Conservation (phyloP, 305 asterid genomes). For the Fraxinus albicans region DNA sequence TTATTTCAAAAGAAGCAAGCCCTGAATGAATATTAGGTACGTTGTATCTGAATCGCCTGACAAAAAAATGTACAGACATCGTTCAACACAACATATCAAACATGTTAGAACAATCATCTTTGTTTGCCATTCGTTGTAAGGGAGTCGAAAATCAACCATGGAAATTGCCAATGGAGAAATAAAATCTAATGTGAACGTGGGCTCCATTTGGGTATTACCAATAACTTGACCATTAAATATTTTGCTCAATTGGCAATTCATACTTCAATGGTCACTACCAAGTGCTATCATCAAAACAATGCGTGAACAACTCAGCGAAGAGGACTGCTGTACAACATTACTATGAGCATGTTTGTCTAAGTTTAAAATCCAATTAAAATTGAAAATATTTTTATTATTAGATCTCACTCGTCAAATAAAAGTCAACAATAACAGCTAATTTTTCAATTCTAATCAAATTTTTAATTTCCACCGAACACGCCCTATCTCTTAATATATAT, state of each 20-base stretch:
- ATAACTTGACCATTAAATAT: constrained; percentile 17
- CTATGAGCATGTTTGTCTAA: too few relatives aligned
- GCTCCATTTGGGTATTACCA: neutral
- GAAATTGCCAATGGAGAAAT: neutral
- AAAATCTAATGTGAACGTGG: neutral
- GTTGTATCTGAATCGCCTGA: neutral
- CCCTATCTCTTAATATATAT: neutral
- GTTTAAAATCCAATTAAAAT: too few relatives aligned
- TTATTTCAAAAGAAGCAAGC: neutral
- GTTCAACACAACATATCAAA: neutral
- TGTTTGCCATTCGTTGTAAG: neutral
- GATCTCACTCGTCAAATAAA: too few relatives aligned
- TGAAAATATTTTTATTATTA: too few relatives aligned
- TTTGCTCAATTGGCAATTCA: neutral
- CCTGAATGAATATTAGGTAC: neutral
- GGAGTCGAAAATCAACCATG: neutral
- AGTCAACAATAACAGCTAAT: too few relatives aligned
- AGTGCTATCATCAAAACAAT: neutral
- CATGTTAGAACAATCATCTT: neutral
- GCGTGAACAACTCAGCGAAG: constrained; percentile 30
- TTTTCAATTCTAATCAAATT: too few relatives aligned
- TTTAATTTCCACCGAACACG: too few relatives aligned
- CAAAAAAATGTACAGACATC: neutral
- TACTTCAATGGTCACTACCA: constrained; percentile 16
- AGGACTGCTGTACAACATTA: neutral